These are phyloP conservation scores for Chimonanthus salicifolius DNA, from an alignment of 164 flowering plant genomes.

Conservation along the genomic window DNA sequence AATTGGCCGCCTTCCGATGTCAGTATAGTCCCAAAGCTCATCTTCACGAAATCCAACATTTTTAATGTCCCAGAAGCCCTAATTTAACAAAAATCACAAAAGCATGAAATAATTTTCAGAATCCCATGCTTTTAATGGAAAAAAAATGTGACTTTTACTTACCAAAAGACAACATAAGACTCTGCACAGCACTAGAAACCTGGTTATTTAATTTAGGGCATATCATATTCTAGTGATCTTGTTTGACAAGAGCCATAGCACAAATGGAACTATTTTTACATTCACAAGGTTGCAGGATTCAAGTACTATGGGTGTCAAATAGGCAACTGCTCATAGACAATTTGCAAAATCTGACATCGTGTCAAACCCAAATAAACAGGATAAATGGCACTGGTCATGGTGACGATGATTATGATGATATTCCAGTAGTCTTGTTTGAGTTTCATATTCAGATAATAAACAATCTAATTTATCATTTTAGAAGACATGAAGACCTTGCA, in stretches of 20 bases:
- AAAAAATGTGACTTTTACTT: too few relatives aligned
- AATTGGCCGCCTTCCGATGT: conserved; percentile 15
- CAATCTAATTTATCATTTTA: neutral
- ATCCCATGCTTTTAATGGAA: neutral
- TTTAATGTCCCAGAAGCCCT: conserved; percentile 58
- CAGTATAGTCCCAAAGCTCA: conserved; percentile 26
- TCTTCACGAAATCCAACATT: conserved; percentile 18
- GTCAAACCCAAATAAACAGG: too few relatives aligned
- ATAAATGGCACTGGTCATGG: too few relatives aligned
- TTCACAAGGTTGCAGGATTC: neutral
- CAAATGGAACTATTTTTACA: neutral
- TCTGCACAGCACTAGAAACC: neutral
- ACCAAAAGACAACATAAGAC: too few relatives aligned
- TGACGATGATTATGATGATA: too few relatives aligned
- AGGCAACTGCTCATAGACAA: neutral
- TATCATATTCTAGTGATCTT: neutral
- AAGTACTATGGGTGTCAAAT: neutral
- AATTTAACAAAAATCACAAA: neutral
- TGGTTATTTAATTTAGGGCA: neutral
- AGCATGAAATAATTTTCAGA: neutral
- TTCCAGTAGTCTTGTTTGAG: neutral
- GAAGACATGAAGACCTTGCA: neutral
- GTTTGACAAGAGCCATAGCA: neutral
- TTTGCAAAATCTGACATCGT: too few relatives aligned
- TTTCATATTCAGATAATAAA: neutral